Evolutionary conservation across 1,139 yeast genomes (phyloP), one percentile per base, ranked within the genome.

Genomic region (Zygosaccharomyces sapae): DNA sequence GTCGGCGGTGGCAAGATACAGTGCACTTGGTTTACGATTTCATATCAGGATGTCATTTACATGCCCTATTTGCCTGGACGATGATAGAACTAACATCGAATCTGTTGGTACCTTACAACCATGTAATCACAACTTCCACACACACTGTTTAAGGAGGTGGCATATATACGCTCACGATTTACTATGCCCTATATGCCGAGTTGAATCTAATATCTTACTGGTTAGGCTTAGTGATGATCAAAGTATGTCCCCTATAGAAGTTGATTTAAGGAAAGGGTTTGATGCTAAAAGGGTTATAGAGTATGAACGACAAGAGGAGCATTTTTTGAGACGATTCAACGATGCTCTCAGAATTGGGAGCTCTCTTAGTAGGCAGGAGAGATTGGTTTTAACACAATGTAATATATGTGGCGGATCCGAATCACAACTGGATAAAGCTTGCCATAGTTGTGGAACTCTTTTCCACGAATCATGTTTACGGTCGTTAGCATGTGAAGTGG

Each of bases 111-210:
- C 51, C 19, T 43, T 62, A 33, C 33, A 49, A 12, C 65, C 64
- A 1, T 63, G 68, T 40, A 44, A 52, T 19, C 68, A 63, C 48
- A 48, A 41, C 30, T 63, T 55, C 40, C 68, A 63, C 45, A 25
- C 50, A 10, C 48, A 54, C 9, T 63, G 68, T 45, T 58, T 63
- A 24, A 48, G 67, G 43, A 49, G 53, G 12, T 63, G 68, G 68
- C 66, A 63, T 46, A 29, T 45, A n/a, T 53, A 53, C 43, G 54
- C 62, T 2, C 48, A 47, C 12, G 56, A 56, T 42, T 41, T 57
- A 24, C 52, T 55, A 33, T 63, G 68, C 36, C 68, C 68, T 3
- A 50, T 54, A 3, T 63, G 68, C 46, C 47, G 67, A 25, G 47
- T 43, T 8, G 48, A 46, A 30, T 55, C 63, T 4, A 41, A 39